A percentile compares a stretch with the other conserved stretches of the same genome.
Evolutionary conservation across 495 filamentous ascomycete genomes (phyloP).

Genomic region (Lasiosphaeria ovina): DNA sequence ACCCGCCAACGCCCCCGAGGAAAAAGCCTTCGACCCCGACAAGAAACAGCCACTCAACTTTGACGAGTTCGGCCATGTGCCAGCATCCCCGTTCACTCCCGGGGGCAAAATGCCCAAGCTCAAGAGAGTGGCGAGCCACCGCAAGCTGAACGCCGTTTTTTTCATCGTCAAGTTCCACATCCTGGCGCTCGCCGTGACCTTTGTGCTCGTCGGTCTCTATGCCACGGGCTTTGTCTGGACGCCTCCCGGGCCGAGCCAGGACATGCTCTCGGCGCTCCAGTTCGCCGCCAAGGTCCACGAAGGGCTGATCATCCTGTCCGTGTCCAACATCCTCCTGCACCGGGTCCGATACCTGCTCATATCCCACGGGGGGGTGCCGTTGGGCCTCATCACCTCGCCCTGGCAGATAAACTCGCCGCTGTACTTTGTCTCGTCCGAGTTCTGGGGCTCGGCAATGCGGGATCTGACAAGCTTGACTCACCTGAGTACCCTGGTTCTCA

Average conservation of each 20-base stretch:
- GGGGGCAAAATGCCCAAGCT: neutral
- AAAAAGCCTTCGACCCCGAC: neutral
- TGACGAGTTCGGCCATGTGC: neutral
- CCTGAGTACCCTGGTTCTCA: neutral
- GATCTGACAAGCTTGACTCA: neutral
- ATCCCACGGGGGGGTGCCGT: neutral
- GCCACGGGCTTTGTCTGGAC: neutral
- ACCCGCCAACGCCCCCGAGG: neutral
- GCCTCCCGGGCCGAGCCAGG: neutral
- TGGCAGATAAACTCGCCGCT: slow-evolving; percentile 6
- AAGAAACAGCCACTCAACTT: slow-evolving; percentile 1
- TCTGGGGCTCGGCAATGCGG: slow-evolving; percentile 1
- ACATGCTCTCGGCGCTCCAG: slow-evolving; percentile 2
- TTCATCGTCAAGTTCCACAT: neutral
- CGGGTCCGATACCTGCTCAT: slow-evolving; percentile 8
- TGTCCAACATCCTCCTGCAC: slow-evolving; percentile 12
- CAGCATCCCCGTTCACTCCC: neutral
- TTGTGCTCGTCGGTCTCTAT: neutral
- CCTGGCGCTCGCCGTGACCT: neutral
- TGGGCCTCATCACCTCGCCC: slow-evolving; percentile 1
- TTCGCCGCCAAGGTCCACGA: slow-evolving; percentile 15
- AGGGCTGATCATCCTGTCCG: slow-evolving; percentile 5
- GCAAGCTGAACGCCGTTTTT: neutral
- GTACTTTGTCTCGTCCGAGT: slow-evolving; percentile 4
- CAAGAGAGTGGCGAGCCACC: neutral